Evolutionary conservation across 148 eudicot species (phyloP).

Genomic region (Rhododendron griersonianum): DNA sequence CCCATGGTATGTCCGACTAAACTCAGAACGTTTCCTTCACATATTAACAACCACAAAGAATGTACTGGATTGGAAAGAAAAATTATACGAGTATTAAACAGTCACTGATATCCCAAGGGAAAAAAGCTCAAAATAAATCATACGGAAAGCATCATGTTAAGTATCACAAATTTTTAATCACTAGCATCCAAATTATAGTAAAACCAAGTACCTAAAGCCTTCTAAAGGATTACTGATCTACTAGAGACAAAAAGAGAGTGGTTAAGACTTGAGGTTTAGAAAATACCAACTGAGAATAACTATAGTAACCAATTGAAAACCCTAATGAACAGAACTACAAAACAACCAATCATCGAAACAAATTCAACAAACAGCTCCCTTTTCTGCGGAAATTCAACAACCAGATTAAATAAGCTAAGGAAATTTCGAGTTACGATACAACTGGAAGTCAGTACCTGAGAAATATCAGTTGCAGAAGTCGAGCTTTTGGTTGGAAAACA

Average conservation of each 20-base stretch:
- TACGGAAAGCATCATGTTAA: neutral
- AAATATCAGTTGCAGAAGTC: no score
- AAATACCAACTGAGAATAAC: neutral
- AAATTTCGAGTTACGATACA: no score
- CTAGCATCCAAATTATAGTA: neutral
- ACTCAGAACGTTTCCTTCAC: neutral
- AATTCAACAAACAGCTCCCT: no score
- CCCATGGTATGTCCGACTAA: neutral
- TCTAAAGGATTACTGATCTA: neutral
- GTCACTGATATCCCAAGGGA: neutral
- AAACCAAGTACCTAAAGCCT: neutral
- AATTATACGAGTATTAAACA: neutral
- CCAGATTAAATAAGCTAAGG: no score
- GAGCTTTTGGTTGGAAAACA: no score
- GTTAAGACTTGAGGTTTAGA: neutral
- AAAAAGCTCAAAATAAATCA: neutral
- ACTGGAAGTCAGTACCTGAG: no score
- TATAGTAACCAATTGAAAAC: neutral
- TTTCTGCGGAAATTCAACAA: no score
- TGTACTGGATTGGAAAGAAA: neutral
- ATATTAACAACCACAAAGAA: neutral
- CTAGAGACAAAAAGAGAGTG: neutral
- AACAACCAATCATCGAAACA: neutral
- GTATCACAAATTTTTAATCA: neutral
- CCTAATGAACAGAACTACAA: neutral